Conservation (phyloP, 192 early-diverging fungal species). For the Rhizophagus prolifer region DNA sequence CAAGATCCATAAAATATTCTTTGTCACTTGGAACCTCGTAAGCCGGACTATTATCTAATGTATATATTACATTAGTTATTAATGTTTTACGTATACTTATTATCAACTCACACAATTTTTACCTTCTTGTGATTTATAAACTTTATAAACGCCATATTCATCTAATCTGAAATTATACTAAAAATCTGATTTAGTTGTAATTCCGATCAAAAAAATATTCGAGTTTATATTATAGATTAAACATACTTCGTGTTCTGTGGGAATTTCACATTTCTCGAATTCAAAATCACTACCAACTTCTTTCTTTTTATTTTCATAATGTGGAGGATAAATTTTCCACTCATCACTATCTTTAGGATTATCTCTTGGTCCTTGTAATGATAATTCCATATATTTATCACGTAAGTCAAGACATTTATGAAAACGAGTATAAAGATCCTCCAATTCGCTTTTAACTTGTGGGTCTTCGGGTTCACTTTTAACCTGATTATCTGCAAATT, state of each 20-base stretch:
- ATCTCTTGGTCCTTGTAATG: constrained; percentile 69
- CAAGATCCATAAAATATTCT: constrained; percentile 86
- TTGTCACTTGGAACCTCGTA: constrained; percentile 66
- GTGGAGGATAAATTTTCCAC: constrained; percentile 83
- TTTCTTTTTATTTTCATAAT: constrained; percentile 33
- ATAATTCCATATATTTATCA: constrained; percentile 78
- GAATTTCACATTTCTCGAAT: constrained; percentile 36
- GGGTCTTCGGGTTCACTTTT: constrained; percentile 31
- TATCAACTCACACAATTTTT: not conserved
- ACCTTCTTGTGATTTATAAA: constrained; percentile 38
- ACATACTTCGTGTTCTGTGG: constrained; percentile 35
- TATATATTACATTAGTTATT: not conserved
- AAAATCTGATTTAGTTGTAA: not conserved
- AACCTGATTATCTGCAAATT: not conserved
- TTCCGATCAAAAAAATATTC: not conserved
- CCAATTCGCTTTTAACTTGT: constrained; percentile 45
- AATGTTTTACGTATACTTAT: not conserved
- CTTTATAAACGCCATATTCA: constrained; percentile 62
- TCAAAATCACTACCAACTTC: constrained; percentile 41
- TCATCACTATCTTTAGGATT: constrained; percentile 79
- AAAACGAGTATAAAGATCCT: constrained; percentile 59
- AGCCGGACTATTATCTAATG: constrained; percentile 38
- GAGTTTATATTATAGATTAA: too few relatives aligned
- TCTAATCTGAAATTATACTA: constrained; percentile 50
- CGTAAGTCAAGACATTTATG: constrained; percentile 76